Base-by-base conservation (phyloP, 441 rosid species). In the Arabidopsis hybrid region DNA sequence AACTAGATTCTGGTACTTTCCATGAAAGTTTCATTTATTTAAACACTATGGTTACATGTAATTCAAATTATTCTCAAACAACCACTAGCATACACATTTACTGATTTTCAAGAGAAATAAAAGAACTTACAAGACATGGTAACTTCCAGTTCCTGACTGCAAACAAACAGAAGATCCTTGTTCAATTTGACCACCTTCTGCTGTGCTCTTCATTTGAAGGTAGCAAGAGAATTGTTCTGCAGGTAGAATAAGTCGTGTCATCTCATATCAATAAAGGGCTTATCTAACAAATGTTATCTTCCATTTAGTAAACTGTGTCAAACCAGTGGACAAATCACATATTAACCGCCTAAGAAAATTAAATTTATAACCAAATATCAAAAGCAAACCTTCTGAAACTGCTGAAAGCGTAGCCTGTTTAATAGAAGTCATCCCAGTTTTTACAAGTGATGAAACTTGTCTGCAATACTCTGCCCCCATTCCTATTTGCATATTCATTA, bases 101-200 rank as follows among this genome's bases (percentile, higher is more conserved):
- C 6, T 32, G 52, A 38, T 21, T 55, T 31, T 47, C 14, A 36
- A 62, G 35, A 56, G 16, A 67, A 65, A 55, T 26, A 4, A 39
- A 74, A 63, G 43, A 68, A 64, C 97, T 88, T 84, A 95, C 98
- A 92, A 95, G 72, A 88, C 88, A 82, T 95, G 97, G 82, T 86
- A 88, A 60, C 92, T 97, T 42, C 98, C 97, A 79, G 85, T 83
- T 80, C 94, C 97, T 11, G 98, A 84, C 65, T 78, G 92, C 82
- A 95, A 88, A 78, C 90, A 91, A 79, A 88, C 79, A 31, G 88
- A 78, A 26, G 90, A 86, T 63, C 79, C 83, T 65, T 84, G 83
- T 78, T 87, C 91, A 57, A 67, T 80, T 78, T 86, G 83, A 60
- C 79, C 58, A 67, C 82, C 96, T 82, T 95, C 95, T 68, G 80